Percentiles rank a stretch among this genome's conserved stretches.
Conservation (phyloP, 163 green algal species). For the Coccomyxa subellipsoidea region DNA sequence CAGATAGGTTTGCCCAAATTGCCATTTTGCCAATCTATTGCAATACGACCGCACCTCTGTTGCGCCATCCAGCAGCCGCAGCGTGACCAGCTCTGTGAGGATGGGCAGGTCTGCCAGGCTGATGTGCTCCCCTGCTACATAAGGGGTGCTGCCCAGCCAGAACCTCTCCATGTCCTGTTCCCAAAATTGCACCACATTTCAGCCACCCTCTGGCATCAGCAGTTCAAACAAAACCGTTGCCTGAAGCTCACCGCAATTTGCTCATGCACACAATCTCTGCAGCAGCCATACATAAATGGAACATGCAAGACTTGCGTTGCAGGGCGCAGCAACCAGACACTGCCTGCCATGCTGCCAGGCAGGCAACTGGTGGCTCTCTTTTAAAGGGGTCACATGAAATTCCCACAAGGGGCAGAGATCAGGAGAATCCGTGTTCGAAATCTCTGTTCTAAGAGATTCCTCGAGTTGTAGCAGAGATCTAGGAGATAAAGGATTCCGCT, state of each 20-base stretch:
- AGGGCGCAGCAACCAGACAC: too few species aligned
- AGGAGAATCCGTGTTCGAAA: too few species aligned
- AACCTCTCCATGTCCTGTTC: constrained; percentile 25
- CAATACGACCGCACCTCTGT: constrained; percentile 6
- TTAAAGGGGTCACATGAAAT: not conserved
- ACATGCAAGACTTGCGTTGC: not conserved
- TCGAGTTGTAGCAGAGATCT: too few species aligned
- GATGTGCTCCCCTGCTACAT: constrained; percentile 24
- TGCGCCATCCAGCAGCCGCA: constrained; percentile 19
- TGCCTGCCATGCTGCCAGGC: too few species aligned
- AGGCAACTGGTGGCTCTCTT: too few species aligned
- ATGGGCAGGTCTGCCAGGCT: constrained; percentile 28
- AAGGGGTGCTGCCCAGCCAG: constrained; percentile 21
- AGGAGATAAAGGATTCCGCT: too few species aligned
- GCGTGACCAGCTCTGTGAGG: constrained; percentile 21
- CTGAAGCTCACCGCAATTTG: not conserved
- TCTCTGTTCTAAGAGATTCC: too few species aligned
- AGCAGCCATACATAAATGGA: not conserved
- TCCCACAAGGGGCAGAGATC: not conserved
- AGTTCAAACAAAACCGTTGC: not conserved
- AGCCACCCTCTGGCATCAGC: not conserved
- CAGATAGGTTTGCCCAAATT: too few species aligned
- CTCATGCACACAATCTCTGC: not conserved
- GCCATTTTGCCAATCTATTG: too few species aligned
- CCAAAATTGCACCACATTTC: not conserved